A percentile compares a stretch with the other conserved stretches of the same genome.
Conservation (phyloP, 2,329 filamentous ascomycete genomes). For the Pseudogymnoascus sp. region DNA sequence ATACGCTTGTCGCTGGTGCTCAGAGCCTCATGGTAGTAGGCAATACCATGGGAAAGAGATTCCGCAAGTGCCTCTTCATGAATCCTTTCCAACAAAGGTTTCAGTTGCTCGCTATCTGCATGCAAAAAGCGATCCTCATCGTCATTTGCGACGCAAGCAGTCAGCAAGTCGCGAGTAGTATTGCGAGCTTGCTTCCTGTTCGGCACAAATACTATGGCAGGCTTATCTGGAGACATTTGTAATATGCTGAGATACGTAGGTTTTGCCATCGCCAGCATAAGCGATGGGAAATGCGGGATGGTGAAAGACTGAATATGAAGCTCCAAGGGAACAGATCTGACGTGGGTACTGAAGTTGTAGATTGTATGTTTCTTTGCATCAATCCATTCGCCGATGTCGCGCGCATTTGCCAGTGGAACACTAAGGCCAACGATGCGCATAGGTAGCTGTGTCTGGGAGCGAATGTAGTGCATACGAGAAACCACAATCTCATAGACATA, state of each 20-base stretch:
- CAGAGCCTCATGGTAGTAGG: constrained; percentile 93
- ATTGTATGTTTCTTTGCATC: constrained; percentile 96
- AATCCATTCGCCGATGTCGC: constrained; percentile 95
- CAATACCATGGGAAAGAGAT: constrained; percentile 85
- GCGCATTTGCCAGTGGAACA: constrained; percentile 85
- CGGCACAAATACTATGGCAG: constrained; percentile 84
- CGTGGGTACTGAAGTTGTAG: constrained; percentile 94
- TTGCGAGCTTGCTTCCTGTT: constrained; percentile 86
- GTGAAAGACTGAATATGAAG: constrained; percentile 92
- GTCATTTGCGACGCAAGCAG: constrained; percentile 80
- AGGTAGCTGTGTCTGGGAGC: constrained; percentile 73
- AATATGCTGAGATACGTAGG: constrained; percentile 84
- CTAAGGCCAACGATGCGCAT: constrained; percentile 84
- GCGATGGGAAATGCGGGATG: constrained; percentile 91
- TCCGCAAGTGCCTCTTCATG: constrained; percentile 83
- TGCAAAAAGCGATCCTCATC: constrained; percentile 92
- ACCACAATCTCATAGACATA: constrained; percentile 94
- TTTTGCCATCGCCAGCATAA: constrained; percentile 98
- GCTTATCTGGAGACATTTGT: constrained; percentile 81
- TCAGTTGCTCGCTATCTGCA: constrained; percentile 71
- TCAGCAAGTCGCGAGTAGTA: constrained; percentile 78
- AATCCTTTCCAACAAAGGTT: constrained; percentile 71
- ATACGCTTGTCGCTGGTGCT: constrained; percentile 85
- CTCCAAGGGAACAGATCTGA: constrained; percentile 81
- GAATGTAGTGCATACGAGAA: constrained; percentile 96